phyloP scores from a whole-genome alignment of 768 basidiomycete species.

The Suillus clintonianus region DNA sequence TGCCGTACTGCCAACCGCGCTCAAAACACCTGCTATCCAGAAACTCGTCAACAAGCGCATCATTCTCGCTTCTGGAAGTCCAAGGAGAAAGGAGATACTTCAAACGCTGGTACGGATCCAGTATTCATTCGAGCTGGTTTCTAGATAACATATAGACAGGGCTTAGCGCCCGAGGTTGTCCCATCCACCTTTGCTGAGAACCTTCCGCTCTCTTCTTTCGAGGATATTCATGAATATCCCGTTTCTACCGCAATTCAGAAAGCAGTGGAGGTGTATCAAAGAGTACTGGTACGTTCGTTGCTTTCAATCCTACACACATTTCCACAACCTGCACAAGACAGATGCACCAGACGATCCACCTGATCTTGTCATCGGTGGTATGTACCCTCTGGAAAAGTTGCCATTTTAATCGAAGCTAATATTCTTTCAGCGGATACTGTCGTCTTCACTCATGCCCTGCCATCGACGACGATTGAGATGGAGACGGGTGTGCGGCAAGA shows the following conservation, averaged over 20 bases:
- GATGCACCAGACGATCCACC: constrained; percentile 68
- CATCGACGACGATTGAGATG: constrained; percentile 49
- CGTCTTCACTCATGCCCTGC: constrained; percentile 77
- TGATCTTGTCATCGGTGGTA: constrained; percentile 80
- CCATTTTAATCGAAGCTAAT: background rate
- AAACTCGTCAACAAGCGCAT: constrained; percentile 78
- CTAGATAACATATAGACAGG: constrained; percentile 35
- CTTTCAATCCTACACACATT: background rate
- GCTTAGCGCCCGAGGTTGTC: constrained; percentile 67
- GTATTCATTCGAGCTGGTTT: background rate
- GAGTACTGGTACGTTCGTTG: constrained; percentile 59
- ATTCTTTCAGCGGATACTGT: constrained; percentile 82
- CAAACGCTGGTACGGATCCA: constrained; percentile 62
- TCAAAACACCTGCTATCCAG: constrained; percentile 59
- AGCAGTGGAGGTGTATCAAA: constrained; percentile 85
- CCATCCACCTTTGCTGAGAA: constrained; percentile 84
- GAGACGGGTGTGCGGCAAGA: constrained; percentile 58
- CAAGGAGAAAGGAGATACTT: constrained; percentile 83
- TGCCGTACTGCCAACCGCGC: constrained; percentile 61
- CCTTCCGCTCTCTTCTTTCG: constrained; percentile 65
- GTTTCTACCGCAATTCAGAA: constrained; percentile 76
- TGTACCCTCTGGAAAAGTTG: constrained; percentile 10
- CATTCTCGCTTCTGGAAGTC: constrained; percentile 84
- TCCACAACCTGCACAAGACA: constrained; percentile 26
- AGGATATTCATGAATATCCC: constrained; percentile 72